phyloP scores from a whole-genome alignment of 1,284 basidiomycete genomes.

The Sanghuangporus sanghuang region DNA sequence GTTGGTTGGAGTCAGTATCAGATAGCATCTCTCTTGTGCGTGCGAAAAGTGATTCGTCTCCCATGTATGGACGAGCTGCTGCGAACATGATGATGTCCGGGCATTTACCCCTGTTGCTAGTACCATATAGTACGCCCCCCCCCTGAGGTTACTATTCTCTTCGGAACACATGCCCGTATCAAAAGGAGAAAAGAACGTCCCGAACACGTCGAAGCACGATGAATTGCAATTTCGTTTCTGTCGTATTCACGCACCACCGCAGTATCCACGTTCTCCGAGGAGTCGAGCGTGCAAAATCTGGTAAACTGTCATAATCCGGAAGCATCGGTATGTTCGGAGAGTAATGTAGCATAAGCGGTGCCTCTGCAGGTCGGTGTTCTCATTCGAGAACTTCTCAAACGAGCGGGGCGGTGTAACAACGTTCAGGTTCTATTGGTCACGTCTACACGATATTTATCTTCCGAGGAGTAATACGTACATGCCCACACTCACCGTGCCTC shows the following conservation, averaged over 20 bases:
- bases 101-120: background rate
- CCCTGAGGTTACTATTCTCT: background rate
- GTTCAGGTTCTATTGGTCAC: background rate
- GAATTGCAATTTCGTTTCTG: background rate
- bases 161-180: background rate
- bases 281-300: background rate
- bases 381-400: background rate
- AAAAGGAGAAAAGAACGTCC: background rate
- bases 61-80: background rate
- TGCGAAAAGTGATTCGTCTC: background rate
- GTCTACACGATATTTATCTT: background rate
- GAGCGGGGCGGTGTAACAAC: slow-evolving; percentile 1
- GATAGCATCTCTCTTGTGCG: background rate
- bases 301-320: background rate
- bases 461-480: background rate
- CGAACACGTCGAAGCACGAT: background rate
- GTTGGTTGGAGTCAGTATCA: background rate
- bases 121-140: background rate
- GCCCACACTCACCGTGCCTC: background rate
- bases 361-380: background rate
- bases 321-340: background rate
- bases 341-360: background rate
- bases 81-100: background rate
- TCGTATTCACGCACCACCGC: background rate
- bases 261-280: slow-evolving; percentile 3